A percentile compares a stretch with the other conserved stretches of the same genome.
Conservation (phyloP, 352 stramenopile species). For the Phytopythium sindhum region DNA sequence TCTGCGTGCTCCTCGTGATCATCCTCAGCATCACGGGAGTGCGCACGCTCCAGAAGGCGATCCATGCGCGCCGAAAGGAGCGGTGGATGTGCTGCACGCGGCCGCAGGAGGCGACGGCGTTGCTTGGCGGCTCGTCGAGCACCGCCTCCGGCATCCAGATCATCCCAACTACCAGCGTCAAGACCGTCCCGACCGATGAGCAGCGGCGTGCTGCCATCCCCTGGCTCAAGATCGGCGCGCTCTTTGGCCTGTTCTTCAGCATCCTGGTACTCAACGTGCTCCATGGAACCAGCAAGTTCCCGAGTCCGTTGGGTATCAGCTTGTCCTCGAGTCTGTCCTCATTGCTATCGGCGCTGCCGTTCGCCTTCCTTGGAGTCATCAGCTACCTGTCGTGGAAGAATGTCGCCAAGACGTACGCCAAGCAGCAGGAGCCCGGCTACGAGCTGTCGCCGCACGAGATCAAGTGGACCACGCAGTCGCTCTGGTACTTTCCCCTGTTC, state of each 20-base stretch:
- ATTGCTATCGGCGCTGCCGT: constrained; percentile 52
- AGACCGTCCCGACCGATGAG: constrained; percentile 12
- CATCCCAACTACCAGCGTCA: constrained; percentile 15
- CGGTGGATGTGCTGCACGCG: constrained; percentile 41
- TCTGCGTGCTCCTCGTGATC: constrained; percentile 89
- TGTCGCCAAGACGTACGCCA: constrained; percentile 36
- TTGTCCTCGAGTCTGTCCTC: constrained; percentile 80
- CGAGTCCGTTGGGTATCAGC: constrained; percentile 86
- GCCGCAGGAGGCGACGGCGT: constrained; percentile 13
- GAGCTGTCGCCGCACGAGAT: constrained; percentile 45
- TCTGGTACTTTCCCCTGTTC: constrained; percentile 86
- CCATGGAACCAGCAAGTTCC: constrained; percentile 87
- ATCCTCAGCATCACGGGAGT: constrained; percentile 87
- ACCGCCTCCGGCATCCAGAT: constrained; percentile 8
- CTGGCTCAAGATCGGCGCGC: constrained; percentile 73
- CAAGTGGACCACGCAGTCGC: constrained; percentile 51
- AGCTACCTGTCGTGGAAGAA: constrained; percentile 67
- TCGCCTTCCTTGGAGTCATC: constrained; percentile 70
- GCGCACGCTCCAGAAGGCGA: constrained; percentile 87
- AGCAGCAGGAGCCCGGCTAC: constrained; percentile 51
- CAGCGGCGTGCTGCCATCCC: constrained; percentile 46
- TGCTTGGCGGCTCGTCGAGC: constrained; percentile 11
- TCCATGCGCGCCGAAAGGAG: constrained; percentile 86
- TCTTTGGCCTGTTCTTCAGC: constrained; percentile 86
- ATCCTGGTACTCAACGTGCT: constrained; percentile 92